These are phyloP conservation scores for Beauveria pseudobassiana DNA, from an alignment of 2,329 filamentous ascomycete genomes.

Conservation along the genomic window DNA sequence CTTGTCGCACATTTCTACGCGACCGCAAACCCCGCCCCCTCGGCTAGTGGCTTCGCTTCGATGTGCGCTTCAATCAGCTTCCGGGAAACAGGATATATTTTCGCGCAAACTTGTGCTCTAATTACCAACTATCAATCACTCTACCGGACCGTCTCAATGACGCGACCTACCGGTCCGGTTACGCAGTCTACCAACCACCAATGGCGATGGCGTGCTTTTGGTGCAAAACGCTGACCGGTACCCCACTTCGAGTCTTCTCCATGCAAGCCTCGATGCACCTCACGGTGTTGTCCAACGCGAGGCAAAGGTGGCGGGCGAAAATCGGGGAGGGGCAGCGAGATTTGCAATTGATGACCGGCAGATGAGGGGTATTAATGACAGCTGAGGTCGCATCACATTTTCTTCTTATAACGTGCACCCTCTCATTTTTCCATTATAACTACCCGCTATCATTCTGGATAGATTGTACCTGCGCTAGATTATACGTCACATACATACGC, in stretches of 20 bases:
- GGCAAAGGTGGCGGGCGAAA: background rate
- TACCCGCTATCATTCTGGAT: background rate
- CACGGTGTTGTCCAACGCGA: background rate
- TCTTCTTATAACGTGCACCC: background rate
- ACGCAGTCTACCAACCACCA: background rate
- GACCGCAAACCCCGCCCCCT: background rate
- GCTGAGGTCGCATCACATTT: background rate
- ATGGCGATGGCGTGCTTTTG: slow-evolving; percentile 14
- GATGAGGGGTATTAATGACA: slow-evolving; percentile 4
- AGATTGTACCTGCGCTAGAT: background rate
- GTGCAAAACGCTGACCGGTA: background rate
- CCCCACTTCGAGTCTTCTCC: background rate
- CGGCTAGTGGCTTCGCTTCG: background rate
- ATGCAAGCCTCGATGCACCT: background rate
- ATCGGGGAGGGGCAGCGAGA: slow-evolving; percentile 8
- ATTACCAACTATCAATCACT: background rate
- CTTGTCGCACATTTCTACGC: background rate
- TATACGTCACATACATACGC: background rate
- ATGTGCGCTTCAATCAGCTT: background rate
- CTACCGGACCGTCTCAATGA: background rate
- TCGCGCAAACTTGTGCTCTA: background rate
- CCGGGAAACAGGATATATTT: background rate
- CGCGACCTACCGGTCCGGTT: background rate
- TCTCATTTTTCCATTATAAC: background rate
- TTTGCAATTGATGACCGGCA: background rate